Evolutionary conservation across 306 rosid genomes (phyloP), one percentile per base, ranked within the genome.

Genomic region (Purshia tridentata): DNA sequence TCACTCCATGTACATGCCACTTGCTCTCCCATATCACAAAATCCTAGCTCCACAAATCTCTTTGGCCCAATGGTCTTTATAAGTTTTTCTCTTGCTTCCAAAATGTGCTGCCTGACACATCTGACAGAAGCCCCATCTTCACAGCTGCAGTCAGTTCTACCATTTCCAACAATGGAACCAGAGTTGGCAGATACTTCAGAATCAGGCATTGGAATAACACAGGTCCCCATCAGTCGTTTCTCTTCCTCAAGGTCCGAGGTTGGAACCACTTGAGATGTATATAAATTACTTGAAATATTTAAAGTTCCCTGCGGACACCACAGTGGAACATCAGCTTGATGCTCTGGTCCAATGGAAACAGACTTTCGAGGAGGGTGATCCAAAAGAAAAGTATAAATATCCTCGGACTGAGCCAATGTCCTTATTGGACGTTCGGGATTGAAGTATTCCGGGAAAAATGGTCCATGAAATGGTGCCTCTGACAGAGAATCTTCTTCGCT

Each of bases 1-100:
- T 68, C 82, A 74, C 86, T 84, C 98, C 97, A 93, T 67, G 60
- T 80, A 62, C 78, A 81, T 12, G 91, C 92, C 45, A 89, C 96
- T 74, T 86, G 89, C 74, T 89, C 97, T 76, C 98, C 97, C 96
- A 93, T 93, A 65, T 84, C 87, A 75, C 39, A 47, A 41, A 93
- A 73, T 46, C 97, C 98, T 74, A 93, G 77, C 57, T 79, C 84
- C 70, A 9, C 59, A 69, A 83, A 83, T 72, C 51, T 86, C 70
- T 84, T 86, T 39, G 53, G 80, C 74, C 96, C 96, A 16, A 86
- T 47, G 41, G 59, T 13, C 77, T 81, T 79, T 19, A 59, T 0
- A 60, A 93, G 86, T 19, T 82, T 81, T 53, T 84, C 88, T 78
- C 96, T 85, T 57, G 81, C 88, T 73, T 89, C 93, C 15, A 44